Conservation (phyloP, 352 stramenopile genomes). For the Chrysophaeum taylorii region DNA sequence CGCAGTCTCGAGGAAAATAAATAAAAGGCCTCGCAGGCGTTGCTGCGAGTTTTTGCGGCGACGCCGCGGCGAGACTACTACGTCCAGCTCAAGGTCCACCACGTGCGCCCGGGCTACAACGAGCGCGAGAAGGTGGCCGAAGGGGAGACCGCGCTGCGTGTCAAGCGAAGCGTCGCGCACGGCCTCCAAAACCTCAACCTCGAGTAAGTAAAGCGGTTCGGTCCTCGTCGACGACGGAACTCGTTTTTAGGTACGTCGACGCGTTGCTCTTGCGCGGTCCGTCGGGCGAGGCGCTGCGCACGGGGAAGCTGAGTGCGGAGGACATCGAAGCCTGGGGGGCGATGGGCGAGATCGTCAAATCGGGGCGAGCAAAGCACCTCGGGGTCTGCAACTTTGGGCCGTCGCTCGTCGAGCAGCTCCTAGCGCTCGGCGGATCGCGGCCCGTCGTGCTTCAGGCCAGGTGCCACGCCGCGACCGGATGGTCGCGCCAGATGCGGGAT, state of each 20-base stretch:
- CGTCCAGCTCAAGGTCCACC: conserved; percentile 13
- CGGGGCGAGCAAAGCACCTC: background rate
- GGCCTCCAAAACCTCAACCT: background rate
- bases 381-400: conserved; percentile 9
- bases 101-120: background rate
- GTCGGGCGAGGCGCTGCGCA: background rate
- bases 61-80: background rate
- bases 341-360: background rate
- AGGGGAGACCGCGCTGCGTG: background rate
- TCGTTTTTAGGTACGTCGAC: too few relatives aligned
- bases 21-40: too few relatives aligned
- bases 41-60: too few relatives aligned
- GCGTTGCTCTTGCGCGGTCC: too few relatives aligned
- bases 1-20: background rate
- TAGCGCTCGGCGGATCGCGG: background rate
- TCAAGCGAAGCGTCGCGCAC: background rate
- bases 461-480: background rate
- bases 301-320: background rate
- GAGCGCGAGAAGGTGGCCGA: background rate
- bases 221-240: too few relatives aligned
- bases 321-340: conserved; percentile 7
- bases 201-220: too few relatives aligned
- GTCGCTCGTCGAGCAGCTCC: background rate
- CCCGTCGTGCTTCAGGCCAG: background rate
- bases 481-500: background rate